Evolutionary conservation across 306 rosid species (phyloP), one percentile per base, ranked within the genome.

Genomic region (Quercus mongolica): DNA sequence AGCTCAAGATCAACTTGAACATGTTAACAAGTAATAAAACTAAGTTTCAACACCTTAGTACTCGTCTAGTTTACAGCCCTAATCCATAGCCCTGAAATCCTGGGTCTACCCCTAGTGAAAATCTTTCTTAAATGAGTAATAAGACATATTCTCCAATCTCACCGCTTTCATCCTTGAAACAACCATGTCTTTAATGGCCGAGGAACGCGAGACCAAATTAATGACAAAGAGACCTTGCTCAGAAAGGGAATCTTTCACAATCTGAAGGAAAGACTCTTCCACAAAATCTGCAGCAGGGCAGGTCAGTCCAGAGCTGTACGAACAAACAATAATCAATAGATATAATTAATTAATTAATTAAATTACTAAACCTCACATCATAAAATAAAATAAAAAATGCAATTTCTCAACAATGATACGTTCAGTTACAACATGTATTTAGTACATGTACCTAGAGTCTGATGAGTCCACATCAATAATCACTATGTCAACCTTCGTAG

Each of bases 391-490:
- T 0, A 38, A 35, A 41, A 57, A 12, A 56, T 44, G 13, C 18
- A 31, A 73, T 57, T 73, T 70, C 73, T 69, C 70, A 25, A 82
- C 58, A 74, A 30, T 17, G 59, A 51, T 64, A 74, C 21, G 20
- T 49, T 30, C 52, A 46, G 62, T 68, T 28, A 51, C 49, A 59
- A 69, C 72, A 78, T 64, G 74, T 76, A 70, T 57, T 75, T 79
- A 26, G 54, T 76, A 75, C 44, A 78, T 79, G 89, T 82, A 94
- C 99, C 99, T 94, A 17, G 94, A 84, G 58, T 94, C 97, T 1
- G 95, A 90, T 72, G 97, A 93, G 88, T 94, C 99, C 12, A 90
- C 99, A 80, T 94, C 99, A 54, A 94, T 87, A 80, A 92, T 83
- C 80, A 92, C 78, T 74, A 94, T 86, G 89, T 92, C 99, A 26